A percentile compares a stretch with the other conserved stretches of the same genome.
Conservation (phyloP, 345 rosid genomes). For the Stellera chamaejasme region DNA sequence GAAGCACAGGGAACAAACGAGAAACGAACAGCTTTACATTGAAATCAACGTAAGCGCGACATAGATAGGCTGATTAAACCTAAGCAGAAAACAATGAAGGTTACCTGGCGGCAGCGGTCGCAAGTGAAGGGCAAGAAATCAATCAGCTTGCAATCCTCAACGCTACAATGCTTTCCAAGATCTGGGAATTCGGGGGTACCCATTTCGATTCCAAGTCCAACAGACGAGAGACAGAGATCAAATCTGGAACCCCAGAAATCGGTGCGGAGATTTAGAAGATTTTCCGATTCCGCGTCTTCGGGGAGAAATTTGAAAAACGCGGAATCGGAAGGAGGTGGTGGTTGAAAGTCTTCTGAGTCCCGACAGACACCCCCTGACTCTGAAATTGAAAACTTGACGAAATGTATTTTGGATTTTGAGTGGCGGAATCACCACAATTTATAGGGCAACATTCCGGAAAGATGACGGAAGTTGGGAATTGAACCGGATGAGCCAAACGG, state of each 20-base stretch:
- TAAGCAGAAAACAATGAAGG: not conserved
- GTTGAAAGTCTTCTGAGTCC: too few species aligned
- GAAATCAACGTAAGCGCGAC: not conserved
- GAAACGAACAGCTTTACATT: not conserved
- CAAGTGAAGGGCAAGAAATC: slow-evolving; percentile 98
- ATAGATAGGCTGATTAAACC: not conserved
- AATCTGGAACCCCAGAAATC: not conserved
- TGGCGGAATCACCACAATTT: too few species aligned
- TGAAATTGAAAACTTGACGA: too few species aligned
- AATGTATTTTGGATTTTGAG: too few species aligned
- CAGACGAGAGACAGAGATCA: slow-evolving; percentile 2
- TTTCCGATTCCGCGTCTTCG: too few species aligned
- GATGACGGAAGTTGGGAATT: too few species aligned
- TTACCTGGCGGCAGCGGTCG: slow-evolving; percentile 78
- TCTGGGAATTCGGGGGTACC: slow-evolving; percentile 98
- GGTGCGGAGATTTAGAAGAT: too few species aligned
- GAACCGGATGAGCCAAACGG: too few species aligned
- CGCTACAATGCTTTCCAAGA: slow-evolving; percentile 89
- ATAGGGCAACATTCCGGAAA: too few species aligned
- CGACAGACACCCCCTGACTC: too few species aligned
- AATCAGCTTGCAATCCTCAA: slow-evolving; percentile 71
- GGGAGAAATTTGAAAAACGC: too few species aligned
- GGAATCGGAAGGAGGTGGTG: too few species aligned
- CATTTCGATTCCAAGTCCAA: slow-evolving; percentile 27
- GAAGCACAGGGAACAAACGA: not conserved